Evolutionary conservation across 495 filamentous ascomycete species (phyloP).

Genomic region (Venustampulla echinocandica): DNA sequence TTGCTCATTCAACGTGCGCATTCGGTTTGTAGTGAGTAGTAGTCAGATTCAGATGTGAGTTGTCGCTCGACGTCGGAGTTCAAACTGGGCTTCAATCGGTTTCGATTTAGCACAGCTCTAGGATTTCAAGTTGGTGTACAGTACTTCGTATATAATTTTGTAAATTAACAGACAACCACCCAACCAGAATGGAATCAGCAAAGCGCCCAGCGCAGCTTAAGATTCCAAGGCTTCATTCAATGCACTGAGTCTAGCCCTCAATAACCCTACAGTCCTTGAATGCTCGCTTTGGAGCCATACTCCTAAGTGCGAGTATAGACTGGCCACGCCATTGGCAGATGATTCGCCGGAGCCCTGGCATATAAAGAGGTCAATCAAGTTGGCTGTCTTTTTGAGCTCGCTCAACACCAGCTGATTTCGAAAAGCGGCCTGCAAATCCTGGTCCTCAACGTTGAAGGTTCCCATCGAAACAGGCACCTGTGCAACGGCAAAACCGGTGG

Average conservation of each 20-base stretch:
- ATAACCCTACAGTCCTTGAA: constrained; percentile 10
- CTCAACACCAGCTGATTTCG: constrained; percentile 18
- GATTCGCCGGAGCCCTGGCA: constrained; percentile 9
- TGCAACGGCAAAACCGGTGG: constrained; percentile 15
- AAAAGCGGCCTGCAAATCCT: constrained; percentile 17
- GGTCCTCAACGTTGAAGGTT: constrained; percentile 20
- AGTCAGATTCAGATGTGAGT: no score
- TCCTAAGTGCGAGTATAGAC: constrained; percentile 15
- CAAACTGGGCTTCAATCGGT: no score
- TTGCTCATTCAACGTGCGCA: no score
- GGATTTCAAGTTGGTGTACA: no score
- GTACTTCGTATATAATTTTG: no score
- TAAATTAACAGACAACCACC: constrained; percentile 1
- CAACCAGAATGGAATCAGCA: not conserved
- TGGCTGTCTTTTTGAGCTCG: constrained; percentile 17
- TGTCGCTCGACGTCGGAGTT: no score
- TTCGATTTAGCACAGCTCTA: no score
- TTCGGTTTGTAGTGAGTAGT: no score
- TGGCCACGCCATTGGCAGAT: constrained; percentile 5
- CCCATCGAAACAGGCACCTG: constrained; percentile 19
- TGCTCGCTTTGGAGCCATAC: constrained; percentile 18
- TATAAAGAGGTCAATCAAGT: constrained; percentile 19
- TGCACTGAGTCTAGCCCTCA: constrained; percentile 12
- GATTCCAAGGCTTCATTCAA: constrained; percentile 11
- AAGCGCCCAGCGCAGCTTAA: constrained; percentile 6